These are phyloP conservation scores for Phaeosphaeria sp. DNA, from an alignment of 2,329 filamentous ascomycete species.

Conservation along the genomic window DNA sequence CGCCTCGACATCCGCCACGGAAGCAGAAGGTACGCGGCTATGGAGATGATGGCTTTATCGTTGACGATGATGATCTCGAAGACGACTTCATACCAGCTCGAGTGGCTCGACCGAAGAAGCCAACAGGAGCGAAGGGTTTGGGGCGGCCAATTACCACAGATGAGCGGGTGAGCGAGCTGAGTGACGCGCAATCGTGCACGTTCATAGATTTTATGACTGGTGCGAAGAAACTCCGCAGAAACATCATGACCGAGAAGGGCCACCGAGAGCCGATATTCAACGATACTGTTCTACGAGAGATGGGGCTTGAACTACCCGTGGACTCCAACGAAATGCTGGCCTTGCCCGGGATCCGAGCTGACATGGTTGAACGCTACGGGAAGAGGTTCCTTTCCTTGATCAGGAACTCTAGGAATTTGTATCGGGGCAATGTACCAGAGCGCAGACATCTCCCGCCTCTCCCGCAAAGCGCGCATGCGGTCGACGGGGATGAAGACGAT, in stretches of 20 bases:
- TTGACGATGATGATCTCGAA: constrained; percentile 44
- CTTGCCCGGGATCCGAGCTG: constrained; percentile 68
- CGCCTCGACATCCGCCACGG: constrained; percentile 24
- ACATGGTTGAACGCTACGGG: constrained; percentile 69
- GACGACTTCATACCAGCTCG: constrained; percentile 57
- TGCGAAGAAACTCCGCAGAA: constrained; percentile 66
- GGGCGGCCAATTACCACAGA: constrained; percentile 67
- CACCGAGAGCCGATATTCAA: constrained; percentile 69
- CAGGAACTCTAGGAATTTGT: constrained; percentile 36
- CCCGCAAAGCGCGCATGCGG: constrained; percentile 36
- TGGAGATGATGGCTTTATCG: constrained; percentile 45
- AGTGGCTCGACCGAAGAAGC: constrained; percentile 41
- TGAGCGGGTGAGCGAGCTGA: constrained; percentile 59
- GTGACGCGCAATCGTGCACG: constrained; percentile 66
- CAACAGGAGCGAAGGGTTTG: constrained; percentile 48
- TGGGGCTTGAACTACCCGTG: constrained; percentile 73
- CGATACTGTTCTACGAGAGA: constrained; percentile 72
- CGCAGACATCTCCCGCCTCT: constrained; percentile 16
- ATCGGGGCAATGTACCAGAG: constrained; percentile 21
- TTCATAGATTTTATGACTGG: constrained; percentile 69
- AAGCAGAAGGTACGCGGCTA: constrained; percentile 41
- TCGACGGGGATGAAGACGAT: constrained; percentile 45
- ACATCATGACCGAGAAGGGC: constrained; percentile 65
- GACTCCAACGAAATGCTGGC: constrained; percentile 66
- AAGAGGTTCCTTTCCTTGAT: constrained; percentile 66